Conservation (phyloP, 2,329 filamentous ascomycete species). For the Monosporascus sp. region DNA sequence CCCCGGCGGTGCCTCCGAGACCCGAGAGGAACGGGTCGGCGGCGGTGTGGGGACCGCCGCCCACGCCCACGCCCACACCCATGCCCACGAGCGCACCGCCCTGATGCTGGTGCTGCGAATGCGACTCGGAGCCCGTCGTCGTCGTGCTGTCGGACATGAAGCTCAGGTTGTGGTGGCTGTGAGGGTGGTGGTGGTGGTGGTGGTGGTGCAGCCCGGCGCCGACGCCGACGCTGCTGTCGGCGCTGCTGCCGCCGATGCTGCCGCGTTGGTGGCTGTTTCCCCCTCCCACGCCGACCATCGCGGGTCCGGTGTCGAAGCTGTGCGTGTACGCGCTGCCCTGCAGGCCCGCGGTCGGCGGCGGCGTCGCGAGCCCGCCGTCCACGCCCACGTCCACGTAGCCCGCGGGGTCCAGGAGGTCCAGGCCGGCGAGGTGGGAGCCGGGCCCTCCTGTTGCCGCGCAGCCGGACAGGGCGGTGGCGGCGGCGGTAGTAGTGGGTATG, state of each 20-base stretch:
- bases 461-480: conserved; percentile 11
- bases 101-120: conserved; percentile 24
- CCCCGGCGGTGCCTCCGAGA: conserved; percentile 18
- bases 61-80: no score
- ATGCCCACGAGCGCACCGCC: background rate
- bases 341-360: conserved; percentile 50
- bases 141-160: conserved; percentile 30
- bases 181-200: background rate
- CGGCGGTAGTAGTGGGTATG: conserved; percentile 5
- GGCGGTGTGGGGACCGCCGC: conserved; percentile 7
- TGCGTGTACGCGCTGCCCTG: conserved; percentile 38
- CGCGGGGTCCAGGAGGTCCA: conserved; percentile 38
- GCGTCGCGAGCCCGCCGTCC: conserved; percentile 49
- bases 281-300: no score
- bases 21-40: conserved; percentile 25
- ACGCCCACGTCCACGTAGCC: conserved; percentile 27
- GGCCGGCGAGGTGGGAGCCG: conserved; percentile 10
- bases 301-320: conserved; percentile 32
- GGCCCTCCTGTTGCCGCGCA: conserved; percentile 8
- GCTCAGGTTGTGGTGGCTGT: conserved; percentile 26
- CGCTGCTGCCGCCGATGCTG: conserved; percentile 6
- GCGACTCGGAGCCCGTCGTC: conserved; percentile 13
- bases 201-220: conserved; percentile 14
- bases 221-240: conserved; percentile 12
- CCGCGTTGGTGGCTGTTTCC: no score